These are phyloP conservation scores for Rossbeevera mucosa DNA, from an alignment of 768 basidiomycete species.

Conservation along the genomic window DNA sequence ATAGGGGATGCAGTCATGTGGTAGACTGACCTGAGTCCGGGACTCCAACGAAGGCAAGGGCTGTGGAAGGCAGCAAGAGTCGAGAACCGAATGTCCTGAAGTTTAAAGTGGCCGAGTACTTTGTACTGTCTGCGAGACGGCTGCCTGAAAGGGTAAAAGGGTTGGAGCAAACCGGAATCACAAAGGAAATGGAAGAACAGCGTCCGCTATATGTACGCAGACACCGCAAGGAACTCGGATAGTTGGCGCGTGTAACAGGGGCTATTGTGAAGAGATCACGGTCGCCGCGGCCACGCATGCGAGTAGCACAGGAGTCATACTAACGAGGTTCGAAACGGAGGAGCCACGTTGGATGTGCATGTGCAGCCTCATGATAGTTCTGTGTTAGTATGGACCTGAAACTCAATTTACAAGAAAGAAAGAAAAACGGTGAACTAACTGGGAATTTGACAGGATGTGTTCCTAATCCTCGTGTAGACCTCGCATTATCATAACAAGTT, in stretches of 20 bases:
- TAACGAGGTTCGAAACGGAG: slow-evolving; percentile 7
- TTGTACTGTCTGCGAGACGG: not conserved
- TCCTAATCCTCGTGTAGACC: slow-evolving; percentile 25
- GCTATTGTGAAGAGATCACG: slow-evolving; percentile 4
- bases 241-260: slow-evolving; percentile 9
- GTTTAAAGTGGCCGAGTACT: slow-evolving; percentile 1
- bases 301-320: slow-evolving; percentile 19
- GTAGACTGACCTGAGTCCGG: slow-evolving; percentile 12
- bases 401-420: not conserved
- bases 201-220: slow-evolving; percentile 23
- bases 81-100: not conserved
- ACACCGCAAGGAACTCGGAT: slow-evolving; percentile 8
- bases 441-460: no score
- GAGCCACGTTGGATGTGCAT: slow-evolving; percentile 15
- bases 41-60: not conserved
- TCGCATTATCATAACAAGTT: slow-evolving; percentile 7
- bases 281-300: slow-evolving; percentile 1
- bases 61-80: not conserved
- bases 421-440: not conserved
- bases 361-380: not conserved
- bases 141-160: not conserved
- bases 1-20: not conserved
- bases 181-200: slow-evolving; percentile 10
- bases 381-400: not conserved
- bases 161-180: slow-evolving; percentile 7